Evolutionary conservation across 148 eudicot genomes (phyloP).

Genomic region (Camellia sinensis): DNA sequence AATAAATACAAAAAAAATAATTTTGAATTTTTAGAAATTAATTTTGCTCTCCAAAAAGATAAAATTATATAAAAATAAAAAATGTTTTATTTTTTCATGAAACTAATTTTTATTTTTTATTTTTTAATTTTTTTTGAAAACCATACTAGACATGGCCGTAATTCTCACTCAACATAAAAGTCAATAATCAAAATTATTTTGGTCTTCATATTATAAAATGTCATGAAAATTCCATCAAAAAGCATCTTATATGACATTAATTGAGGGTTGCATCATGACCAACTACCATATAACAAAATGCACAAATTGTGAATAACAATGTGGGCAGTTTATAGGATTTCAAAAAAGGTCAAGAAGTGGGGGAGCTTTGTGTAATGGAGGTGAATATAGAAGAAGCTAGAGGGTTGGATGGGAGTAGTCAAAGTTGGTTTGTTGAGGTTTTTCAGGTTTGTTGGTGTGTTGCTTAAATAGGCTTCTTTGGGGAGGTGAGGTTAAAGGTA

Average conservation of each 20-base stretch:
- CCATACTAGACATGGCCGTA: no score
- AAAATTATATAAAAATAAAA: no score
- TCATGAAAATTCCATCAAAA: no score
- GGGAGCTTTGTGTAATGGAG: not conserved
- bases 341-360: not conserved
- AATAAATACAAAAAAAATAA: no score
- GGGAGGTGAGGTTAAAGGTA: conserved; percentile 28
- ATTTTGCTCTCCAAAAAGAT: no score
- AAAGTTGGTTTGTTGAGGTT: conserved; percentile 55
- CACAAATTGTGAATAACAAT: conserved; percentile 16
- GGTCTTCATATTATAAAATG: no score
- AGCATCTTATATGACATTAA: conserved; percentile 11
- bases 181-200: no score
- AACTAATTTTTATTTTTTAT: no score
- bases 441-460: conserved; percentile 33
- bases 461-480: conserved; percentile 32
- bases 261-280: conserved; percentile 36
- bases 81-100: no score
- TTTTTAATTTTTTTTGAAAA: no score
- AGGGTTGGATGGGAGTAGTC: conserved; percentile 42
- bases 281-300: conserved; percentile 33
- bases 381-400: conserved; percentile 8
- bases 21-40: no score
- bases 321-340: not conserved
- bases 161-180: no score